Conservation (phyloP, 2,329 filamentous ascomycete genomes). For the Beauveria caledonica region DNA sequence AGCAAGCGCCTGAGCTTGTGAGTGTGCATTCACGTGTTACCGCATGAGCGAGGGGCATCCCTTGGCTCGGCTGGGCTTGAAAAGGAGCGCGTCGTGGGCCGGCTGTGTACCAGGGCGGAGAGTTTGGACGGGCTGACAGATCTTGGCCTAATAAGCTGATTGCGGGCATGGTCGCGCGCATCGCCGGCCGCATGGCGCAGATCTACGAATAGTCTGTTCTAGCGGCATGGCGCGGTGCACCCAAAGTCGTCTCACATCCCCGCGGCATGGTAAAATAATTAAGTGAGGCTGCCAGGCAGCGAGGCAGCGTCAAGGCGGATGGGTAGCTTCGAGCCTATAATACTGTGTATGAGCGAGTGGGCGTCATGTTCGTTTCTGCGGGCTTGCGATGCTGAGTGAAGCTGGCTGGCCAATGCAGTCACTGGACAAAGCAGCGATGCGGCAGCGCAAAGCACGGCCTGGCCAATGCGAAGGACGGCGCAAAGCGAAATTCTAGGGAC, state of each 20-base stretch:
- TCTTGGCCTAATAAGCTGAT: not conserved
- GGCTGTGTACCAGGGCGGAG: too few species aligned
- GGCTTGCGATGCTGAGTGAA: not conserved
- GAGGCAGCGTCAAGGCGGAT: not conserved
- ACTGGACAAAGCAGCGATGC: not conserved
- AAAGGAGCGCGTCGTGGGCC: not conserved
- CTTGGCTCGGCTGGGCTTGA: not conserved
- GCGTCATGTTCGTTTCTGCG: not conserved
- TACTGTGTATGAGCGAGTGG: not conserved
- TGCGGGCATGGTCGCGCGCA: not conserved
- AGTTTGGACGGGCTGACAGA: not conserved
- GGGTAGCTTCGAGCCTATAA: not conserved
- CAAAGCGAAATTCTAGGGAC: not conserved
- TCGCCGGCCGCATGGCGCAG: not conserved
- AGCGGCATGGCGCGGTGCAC: not conserved
- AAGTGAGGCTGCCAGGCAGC: not conserved
- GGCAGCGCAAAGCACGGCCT: not conserved
- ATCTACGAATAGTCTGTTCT: constrained; percentile 4
- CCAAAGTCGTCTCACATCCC: not conserved
- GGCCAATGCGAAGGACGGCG: not conserved
- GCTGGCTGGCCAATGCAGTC: not conserved
- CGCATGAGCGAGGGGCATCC: not conserved
- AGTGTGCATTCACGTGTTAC: not conserved
- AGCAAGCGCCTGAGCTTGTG: not conserved
- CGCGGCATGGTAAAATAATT: not conserved